Evolutionary conservation across 2,329 filamentous ascomycete genomes (phyloP).

Genomic region (Penicillium polonicum): DNA sequence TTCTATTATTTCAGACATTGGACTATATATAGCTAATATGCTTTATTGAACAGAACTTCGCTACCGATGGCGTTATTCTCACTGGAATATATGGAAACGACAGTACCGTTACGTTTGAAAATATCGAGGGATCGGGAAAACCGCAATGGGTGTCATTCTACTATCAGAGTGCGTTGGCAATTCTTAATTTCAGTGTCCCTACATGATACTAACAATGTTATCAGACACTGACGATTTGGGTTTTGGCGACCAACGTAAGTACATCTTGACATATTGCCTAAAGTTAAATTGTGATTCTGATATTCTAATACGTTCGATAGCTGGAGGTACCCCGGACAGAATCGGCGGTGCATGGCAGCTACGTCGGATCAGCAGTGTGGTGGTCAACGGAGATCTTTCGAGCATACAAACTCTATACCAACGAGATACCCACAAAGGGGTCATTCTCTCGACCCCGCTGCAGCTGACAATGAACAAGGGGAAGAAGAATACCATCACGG

Average conservation of each 20-base stretch:
- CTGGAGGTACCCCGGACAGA: conserved; percentile 58
- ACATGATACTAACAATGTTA: not conserved
- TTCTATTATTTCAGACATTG: no score
- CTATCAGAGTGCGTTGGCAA: conserved; percentile 46
- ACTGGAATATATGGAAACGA: conserved; percentile 57
- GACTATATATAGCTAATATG: not conserved
- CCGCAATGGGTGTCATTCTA: conserved; percentile 60
- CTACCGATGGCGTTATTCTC: conserved; percentile 47
- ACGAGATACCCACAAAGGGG: conserved; percentile 59
- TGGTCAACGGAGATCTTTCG: conserved; percentile 55
- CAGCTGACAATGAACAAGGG: conserved; percentile 55
- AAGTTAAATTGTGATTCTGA: no score
- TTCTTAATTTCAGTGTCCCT: not conserved
- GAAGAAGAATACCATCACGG: conserved; percentile 53
- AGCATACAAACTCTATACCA: conserved; percentile 53
- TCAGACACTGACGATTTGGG: conserved; percentile 27
- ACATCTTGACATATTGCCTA: not conserved
- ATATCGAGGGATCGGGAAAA: conserved; percentile 51
- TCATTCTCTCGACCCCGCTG: conserved; percentile 59
- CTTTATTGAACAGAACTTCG: conserved; percentile 42
- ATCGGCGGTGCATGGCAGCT: conserved; percentile 61
- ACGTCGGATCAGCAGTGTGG: conserved; percentile 59
- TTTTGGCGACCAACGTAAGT: conserved; percentile 28
- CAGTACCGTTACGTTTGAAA: conserved; percentile 53
- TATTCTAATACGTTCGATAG: conserved; percentile 10